Percentiles rank a stretch among this genome's conserved stretches.
Conservation (phyloP, 345 rosid genomes). For the Euclidium syriacum region DNA sequence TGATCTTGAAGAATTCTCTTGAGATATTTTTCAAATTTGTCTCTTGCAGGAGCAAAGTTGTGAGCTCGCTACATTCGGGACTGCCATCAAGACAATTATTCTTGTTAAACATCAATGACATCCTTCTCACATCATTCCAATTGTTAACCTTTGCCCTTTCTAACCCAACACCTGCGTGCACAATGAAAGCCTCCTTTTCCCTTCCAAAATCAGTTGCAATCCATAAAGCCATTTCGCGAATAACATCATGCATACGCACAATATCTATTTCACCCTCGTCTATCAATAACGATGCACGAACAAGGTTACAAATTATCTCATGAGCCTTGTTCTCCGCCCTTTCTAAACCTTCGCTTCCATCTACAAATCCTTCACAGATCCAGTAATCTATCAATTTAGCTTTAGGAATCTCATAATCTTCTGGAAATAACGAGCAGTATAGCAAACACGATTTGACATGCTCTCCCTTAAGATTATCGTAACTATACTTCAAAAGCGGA, state of each 20-base stretch:
- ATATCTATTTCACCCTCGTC: conserved; percentile 12
- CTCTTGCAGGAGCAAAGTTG: conserved; percentile 21
- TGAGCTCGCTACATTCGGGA: conserved; percentile 15
- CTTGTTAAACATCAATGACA: conserved; percentile 28
- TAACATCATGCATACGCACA: conserved; percentile 35
- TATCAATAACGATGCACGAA: conserved; percentile 32
- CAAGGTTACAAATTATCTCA: conserved; percentile 24
- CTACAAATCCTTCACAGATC: conserved; percentile 27
- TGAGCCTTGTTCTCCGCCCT: conserved; percentile 20
- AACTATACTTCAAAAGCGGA: conserved; percentile 33
- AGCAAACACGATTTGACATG: conserved; percentile 28
- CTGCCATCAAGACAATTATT: background rate
- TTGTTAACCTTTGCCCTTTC: conserved; percentile 9
- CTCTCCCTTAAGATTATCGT: conserved; percentile 8
- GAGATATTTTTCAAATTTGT: conserved; percentile 17
- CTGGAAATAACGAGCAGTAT: conserved; percentile 37
- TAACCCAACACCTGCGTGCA: background rate
- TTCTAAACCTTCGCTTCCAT: conserved; percentile 20
- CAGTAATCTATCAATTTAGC: conserved; percentile 27
- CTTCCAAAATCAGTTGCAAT: conserved; percentile 3
- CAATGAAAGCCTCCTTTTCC: background rate
- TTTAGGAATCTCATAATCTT: conserved; percentile 13
- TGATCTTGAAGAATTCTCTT: conserved; percentile 21
- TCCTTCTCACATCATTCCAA: conserved; percentile 15
- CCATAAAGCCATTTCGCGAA: conserved; percentile 38